phyloP scores from a whole-genome alignment of 2,329 filamentous ascomycete genomes.

The Verticillium nonalfalfae region DNA sequence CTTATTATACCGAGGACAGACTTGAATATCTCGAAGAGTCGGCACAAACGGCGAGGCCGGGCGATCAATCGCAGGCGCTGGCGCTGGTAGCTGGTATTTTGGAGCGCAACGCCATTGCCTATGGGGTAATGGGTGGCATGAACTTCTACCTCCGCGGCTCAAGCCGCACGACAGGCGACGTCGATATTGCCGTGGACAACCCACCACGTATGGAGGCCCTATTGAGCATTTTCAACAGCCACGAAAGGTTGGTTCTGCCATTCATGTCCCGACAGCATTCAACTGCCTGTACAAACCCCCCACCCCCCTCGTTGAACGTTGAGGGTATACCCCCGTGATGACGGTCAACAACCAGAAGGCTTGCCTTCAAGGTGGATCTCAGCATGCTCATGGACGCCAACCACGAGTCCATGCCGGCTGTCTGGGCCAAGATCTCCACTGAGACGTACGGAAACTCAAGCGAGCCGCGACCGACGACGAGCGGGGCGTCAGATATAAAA shows the following conservation, averaged over 20 bases:
- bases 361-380: slow-evolving; percentile 75
- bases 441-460: slow-evolving; percentile 54
- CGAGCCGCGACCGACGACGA: slow-evolving; percentile 24
- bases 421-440: slow-evolving; percentile 84
- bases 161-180: not conserved
- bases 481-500: not conserved
- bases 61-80: too few relatives aligned
- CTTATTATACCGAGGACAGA: too few relatives aligned
- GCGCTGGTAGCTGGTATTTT: too few relatives aligned
- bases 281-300: not conserved
- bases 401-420: slow-evolving; percentile 70
- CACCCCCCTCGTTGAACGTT: too few relatives aligned
- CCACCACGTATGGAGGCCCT: not conserved
- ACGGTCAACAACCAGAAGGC: too few relatives aligned
- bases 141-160: not conserved
- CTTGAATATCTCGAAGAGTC: too few relatives aligned
- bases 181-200: not conserved
- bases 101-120: too few relatives aligned
- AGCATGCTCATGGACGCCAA: slow-evolving; percentile 87
- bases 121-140: too few relatives aligned
- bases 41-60: too few relatives aligned
- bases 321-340: too few relatives aligned
- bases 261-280: not conserved
- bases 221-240: not conserved
- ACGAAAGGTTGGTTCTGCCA: not conserved